These are phyloP conservation scores for Cenchrus americanus DNA, from an alignment of 176 grass and related monocot genomes.

Conservation along the genomic window DNA sequence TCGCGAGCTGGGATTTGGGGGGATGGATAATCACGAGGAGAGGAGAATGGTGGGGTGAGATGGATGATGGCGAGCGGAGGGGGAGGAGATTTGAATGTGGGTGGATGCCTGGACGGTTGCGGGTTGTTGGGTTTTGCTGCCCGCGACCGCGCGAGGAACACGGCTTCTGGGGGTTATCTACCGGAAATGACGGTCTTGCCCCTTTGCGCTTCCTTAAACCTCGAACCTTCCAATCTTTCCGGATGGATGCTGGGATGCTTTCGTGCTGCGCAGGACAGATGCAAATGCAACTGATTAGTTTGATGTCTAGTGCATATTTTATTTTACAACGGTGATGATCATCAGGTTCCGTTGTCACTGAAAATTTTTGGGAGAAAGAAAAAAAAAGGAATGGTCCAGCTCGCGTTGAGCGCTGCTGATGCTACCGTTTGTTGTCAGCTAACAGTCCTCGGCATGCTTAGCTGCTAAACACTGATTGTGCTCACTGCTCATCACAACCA, in stretches of 20 bases:
- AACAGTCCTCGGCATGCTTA: not conserved
- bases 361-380: not conserved
- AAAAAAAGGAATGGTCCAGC: no score
- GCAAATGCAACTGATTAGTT: not conserved
- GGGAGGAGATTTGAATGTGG: slow-evolving; percentile 60
- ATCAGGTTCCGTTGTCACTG: not conserved
- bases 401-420: not conserved
- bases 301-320: no score
- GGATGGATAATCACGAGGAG: slow-evolving; percentile 8
- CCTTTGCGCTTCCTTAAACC: not conserved
- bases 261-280: not conserved
- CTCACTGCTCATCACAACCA: not conserved
- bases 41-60: not conserved
- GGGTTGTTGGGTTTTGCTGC: slow-evolving; percentile 53
- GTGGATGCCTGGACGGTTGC: not conserved
- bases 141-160: slow-evolving; percentile 34
- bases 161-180: not conserved
- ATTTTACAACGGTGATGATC: no score
- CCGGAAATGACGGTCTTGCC: slow-evolving; percentile 32
- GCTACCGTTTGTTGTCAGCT: slow-evolving; percentile 11
- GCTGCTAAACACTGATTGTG: not conserved
- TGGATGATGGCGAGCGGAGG: slow-evolving; percentile 18
- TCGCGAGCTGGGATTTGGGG: slow-evolving; percentile 10
- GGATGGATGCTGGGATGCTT: not conserved
- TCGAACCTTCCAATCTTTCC: slow-evolving; percentile 10